Evolutionary conservation across 768 basidiomycete species (phyloP).

Genomic region (Suillus brevipes): DNA sequence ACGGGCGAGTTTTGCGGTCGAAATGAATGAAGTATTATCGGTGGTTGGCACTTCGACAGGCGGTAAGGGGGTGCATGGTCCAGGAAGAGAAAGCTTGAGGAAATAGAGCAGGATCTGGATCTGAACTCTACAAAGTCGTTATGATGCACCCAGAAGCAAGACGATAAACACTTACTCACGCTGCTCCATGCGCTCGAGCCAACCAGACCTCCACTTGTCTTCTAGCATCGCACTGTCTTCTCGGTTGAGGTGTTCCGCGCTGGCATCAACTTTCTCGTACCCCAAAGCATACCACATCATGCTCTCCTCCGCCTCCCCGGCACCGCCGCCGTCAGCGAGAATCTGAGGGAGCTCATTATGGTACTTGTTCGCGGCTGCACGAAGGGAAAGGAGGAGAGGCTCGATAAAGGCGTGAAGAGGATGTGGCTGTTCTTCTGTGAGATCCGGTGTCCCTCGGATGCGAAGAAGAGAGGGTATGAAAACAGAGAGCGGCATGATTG

Average conservation of each 20-base stretch:
- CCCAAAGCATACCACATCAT: slow-evolving; percentile 77
- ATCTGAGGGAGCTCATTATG: slow-evolving; percentile 62
- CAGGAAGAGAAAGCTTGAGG: slow-evolving; percentile 63
- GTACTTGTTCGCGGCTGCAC: slow-evolving; percentile 58
- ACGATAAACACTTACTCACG: slow-evolving; percentile 51
- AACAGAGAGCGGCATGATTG: slow-evolving; percentile 65
- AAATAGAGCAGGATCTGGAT: slow-evolving; percentile 75
- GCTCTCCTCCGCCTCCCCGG: slow-evolving; percentile 63
- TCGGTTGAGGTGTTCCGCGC: slow-evolving; percentile 22
- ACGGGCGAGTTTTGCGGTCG: slow-evolving; percentile 8
- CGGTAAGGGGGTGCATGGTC: slow-evolving; percentile 34
- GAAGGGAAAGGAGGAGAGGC: slow-evolving; percentile 63
- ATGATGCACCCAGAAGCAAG: not conserved
- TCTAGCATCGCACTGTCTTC: slow-evolving; percentile 38
- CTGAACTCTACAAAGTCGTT: slow-evolving; percentile 51
- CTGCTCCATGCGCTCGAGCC: slow-evolving; percentile 67
- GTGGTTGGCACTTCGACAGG: slow-evolving; percentile 27
- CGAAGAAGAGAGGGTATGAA: slow-evolving; percentile 58
- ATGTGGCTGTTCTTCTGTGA: slow-evolving; percentile 37
- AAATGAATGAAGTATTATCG: slow-evolving; percentile 9
- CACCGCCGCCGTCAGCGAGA: slow-evolving; percentile 57
- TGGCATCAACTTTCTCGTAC: slow-evolving; percentile 52
- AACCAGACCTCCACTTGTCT: slow-evolving; percentile 52
- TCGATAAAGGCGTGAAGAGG: slow-evolving; percentile 60
- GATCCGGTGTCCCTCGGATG: slow-evolving; percentile 36